phyloP scores from a whole-genome alignment of 2,329 filamentous ascomycete species.

The Fusarium sp. region DNA sequence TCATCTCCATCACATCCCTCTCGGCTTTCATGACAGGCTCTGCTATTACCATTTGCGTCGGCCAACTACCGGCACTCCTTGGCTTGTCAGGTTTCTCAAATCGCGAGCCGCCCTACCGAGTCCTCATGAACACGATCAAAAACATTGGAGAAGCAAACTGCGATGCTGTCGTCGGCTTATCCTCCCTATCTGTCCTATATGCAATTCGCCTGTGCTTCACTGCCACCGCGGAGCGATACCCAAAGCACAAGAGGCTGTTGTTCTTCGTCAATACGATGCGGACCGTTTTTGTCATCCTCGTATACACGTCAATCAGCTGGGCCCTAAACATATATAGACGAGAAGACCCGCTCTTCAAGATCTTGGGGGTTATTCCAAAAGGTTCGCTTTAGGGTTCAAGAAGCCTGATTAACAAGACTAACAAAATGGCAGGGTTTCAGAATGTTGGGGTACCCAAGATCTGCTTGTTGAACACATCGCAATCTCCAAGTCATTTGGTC shows the following conservation, averaged over 20 bases:
- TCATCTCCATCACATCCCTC: slow-evolving; percentile 89
- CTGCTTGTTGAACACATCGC: slow-evolving; percentile 95
- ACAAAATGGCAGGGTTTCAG: slow-evolving; percentile 69
- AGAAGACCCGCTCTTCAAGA: slow-evolving; percentile 72
- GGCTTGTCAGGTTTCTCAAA: slow-evolving; percentile 80
- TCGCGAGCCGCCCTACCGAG: slow-evolving; percentile 79
- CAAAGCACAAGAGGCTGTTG: slow-evolving; percentile 74
- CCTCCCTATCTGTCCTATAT: slow-evolving; percentile 81
- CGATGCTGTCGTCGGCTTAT: slow-evolving; percentile 91
- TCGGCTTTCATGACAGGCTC: slow-evolving; percentile 98
- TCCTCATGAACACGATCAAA: slow-evolving; percentile 85
- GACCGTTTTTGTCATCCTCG: slow-evolving; percentile 87
- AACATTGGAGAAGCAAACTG: slow-evolving; percentile 71
- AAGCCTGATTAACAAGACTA: neutral
- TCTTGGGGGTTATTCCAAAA: slow-evolving; percentile 80
- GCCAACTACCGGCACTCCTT: slow-evolving; percentile 84
- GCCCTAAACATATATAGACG: slow-evolving; percentile 77
- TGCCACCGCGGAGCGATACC: slow-evolving; percentile 72
- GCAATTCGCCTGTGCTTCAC: slow-evolving; percentile 73
- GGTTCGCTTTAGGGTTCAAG: slow-evolving; percentile 49
- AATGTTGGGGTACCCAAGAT: slow-evolving; percentile 78
- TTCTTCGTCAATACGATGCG: slow-evolving; percentile 94
- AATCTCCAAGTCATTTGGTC: slow-evolving; percentile 95
- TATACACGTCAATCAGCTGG: slow-evolving; percentile 93
- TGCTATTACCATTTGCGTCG: slow-evolving; percentile 84